phyloP scores from a whole-genome alignment of 805 yeast species.

The Zygosaccharomyces rouxii region DNA sequence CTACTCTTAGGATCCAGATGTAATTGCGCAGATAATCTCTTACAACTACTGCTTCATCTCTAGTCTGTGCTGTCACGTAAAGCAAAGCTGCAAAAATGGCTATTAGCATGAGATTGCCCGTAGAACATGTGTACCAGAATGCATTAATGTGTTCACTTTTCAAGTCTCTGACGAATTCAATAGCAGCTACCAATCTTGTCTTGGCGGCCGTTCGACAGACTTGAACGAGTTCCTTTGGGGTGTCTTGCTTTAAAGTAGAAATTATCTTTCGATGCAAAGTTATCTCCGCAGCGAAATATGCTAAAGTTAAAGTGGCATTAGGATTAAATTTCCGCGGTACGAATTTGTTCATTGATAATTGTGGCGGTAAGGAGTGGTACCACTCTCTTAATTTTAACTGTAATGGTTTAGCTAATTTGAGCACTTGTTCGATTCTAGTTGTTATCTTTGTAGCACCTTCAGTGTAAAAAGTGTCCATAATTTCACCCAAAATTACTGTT shows the following conservation, averaged over 20 bases:
- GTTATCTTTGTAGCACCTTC: conserved; percentile 57
- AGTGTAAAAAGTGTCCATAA: conserved; percentile 67
- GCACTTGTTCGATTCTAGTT: conserved; percentile 58
- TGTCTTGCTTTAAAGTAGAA: conserved; percentile 42
- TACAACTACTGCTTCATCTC: conserved; percentile 61
- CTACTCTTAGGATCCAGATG: conserved; percentile 68
- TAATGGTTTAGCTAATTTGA: conserved; percentile 75
- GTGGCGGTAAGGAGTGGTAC: conserved; percentile 68
- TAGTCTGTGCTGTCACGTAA: conserved; percentile 57
- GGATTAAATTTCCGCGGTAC: conserved; percentile 62
- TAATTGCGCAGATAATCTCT: conserved; percentile 69
- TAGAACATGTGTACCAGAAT: conserved; percentile 84
- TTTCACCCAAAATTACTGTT: conserved; percentile 65
- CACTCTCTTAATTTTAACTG: conserved; percentile 67
- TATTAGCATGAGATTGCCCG: conserved; percentile 72
- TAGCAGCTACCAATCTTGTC: conserved; percentile 74
- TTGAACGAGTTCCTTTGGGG: conserved; percentile 50
- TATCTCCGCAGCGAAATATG: conserved; percentile 86
- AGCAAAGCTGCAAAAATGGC: conserved; percentile 85
- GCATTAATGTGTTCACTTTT: conserved; percentile 80
- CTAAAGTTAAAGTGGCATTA: conserved; percentile 73
- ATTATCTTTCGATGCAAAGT: conserved; percentile 78
- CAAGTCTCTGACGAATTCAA: conserved; percentile 70
- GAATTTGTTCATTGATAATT: conserved; percentile 57
- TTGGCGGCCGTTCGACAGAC: conserved; percentile 85